Evolutionary conservation across 108 stramenopile species (phyloP), one percentile per base, ranked within the genome.

Genomic region (Seminavis robusta): DNA sequence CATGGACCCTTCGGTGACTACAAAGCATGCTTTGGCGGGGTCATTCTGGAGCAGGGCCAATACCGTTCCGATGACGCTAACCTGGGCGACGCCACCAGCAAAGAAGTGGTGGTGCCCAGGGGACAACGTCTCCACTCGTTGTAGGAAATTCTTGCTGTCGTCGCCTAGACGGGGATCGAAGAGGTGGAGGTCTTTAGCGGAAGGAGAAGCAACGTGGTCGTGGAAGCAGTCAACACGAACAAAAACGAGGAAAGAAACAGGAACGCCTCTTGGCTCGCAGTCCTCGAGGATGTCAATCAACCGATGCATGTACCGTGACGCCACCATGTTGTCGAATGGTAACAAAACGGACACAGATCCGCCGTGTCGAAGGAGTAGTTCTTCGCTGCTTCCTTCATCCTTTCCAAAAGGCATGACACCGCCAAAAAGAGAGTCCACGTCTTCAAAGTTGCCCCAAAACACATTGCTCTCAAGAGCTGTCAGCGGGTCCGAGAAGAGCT

Each of bases 381-480:
- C 61, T 37, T 90, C 83, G 6, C 58, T 72, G 15, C 59, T 60
- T 16, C 67, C 64, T 15, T 72, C 74, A 29, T 72, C 65, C 43
- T 67, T 79, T 0, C 79, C 77, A 56, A 90, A 94, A 17, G 86
- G 80, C 21, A 60, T 43, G 7, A 82, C 26, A 27, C 86, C 86
- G 30, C 87, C 87, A 52, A 94, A 94, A 11, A 63, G 44, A 34
- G 48, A 37, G 56, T 94, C 88, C n/a, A 87, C 76, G 50, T 86
- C 84, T 7, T 65, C 55, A 51, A 90, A 90, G 52, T 71, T 74
- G 10, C 85, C 81, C 49, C 79, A 89, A 51, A 90, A 90, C 32
- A 52, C 45, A 62, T 82, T 90, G 23, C 51, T 61, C 13, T 62
- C 70, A 49, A 55, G 58, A 23, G 71, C 74, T 31, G 60, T 57